phyloP scores from a whole-genome alignment of 1,284 basidiomycete genomes.

The Apiotrichum sp. region DNA sequence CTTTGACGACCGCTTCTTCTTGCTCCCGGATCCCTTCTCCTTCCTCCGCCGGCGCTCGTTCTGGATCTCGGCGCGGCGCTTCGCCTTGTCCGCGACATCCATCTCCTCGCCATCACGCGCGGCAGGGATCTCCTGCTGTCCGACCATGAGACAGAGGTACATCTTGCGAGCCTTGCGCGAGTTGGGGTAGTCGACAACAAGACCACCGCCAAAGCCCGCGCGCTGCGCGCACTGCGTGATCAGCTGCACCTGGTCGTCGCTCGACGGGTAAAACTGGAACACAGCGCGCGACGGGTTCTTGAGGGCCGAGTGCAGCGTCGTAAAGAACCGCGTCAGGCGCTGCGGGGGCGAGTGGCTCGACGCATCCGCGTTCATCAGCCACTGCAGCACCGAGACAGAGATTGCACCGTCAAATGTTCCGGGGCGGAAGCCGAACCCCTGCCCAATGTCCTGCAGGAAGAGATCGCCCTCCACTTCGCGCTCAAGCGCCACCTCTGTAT shows the following conservation, averaged over 20 bases:
- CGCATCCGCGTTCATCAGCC: conserved; percentile 96
- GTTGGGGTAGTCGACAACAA: conserved; percentile 96
- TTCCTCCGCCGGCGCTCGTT: conserved; percentile 41
- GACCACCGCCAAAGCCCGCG: conserved; percentile 93
- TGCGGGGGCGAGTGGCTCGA: conserved; percentile 87
- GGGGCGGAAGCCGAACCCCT: conserved; percentile 89
- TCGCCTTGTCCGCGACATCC: conserved; percentile 55
- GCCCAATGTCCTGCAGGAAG: conserved; percentile 86
- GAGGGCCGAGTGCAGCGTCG: conserved; percentile 85
- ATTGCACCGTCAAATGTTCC: conserved; percentile 98
- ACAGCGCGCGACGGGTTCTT: conserved; percentile 88
- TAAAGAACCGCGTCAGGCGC: conserved; percentile 89
- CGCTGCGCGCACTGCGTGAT: conserved; percentile 89
- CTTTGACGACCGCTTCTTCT: conserved; percentile 33
- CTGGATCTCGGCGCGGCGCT: conserved; percentile 48
- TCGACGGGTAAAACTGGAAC: conserved; percentile 92
- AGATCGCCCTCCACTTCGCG: conserved; percentile 89
- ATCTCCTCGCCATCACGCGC: conserved; percentile 70
- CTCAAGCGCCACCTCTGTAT: conserved; percentile 82
- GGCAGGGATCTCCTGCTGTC: conserved; percentile 59
- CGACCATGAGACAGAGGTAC: conserved; percentile 82
- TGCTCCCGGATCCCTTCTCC: conserved; percentile 21
- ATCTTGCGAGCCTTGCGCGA: conserved; percentile 90
- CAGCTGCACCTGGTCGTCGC: conserved; percentile 90
- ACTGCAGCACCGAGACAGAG: conserved; percentile 96